Evolutionary conservation across 1,284 basidiomycete genomes (phyloP).

Genomic region (Mycena citricolor): DNA sequence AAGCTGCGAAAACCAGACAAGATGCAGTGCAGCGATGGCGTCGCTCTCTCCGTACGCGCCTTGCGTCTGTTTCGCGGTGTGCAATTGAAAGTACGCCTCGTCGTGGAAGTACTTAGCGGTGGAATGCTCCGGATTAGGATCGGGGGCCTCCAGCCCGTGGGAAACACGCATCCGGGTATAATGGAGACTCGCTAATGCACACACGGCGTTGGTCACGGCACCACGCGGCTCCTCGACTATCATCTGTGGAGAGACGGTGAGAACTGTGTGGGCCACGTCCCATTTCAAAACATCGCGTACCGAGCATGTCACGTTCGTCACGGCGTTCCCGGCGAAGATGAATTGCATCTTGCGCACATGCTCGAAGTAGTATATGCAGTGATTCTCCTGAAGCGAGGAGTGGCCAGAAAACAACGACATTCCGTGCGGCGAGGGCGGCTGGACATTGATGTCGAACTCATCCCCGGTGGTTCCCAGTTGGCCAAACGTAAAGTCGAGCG

Average conservation of each 20-base stretch:
- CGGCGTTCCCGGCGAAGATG: conserved; percentile 53
- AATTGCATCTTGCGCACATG: conserved; percentile 61
- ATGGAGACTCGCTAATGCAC: conserved; percentile 73
- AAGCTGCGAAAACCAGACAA: conserved; percentile 67
- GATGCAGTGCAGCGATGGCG: conserved; percentile 71
- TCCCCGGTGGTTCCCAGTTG: conserved; percentile 22
- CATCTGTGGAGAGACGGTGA: conserved; percentile 44
- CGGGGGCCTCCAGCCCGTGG: conserved; percentile 55
- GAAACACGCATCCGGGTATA: conserved; percentile 59
- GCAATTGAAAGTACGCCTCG: conserved; percentile 57
- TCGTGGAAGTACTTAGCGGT: conserved; percentile 66
- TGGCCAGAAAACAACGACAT: conserved; percentile 36
- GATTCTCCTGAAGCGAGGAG: conserved; percentile 45
- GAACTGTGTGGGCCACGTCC: no score
- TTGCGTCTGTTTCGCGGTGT: conserved; percentile 47
- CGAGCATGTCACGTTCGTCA: conserved; percentile 59
- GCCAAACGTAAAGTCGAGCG: conserved; percentile 30
- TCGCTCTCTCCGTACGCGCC: conserved; percentile 61
- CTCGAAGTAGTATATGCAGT: conserved; percentile 68
- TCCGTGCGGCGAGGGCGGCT: conserved; percentile 26
- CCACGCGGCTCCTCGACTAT: conserved; percentile 66
- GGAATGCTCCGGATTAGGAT: conserved; percentile 53
- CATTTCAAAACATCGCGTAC: conserved; percentile 48
- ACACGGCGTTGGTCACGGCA: conserved; percentile 66
- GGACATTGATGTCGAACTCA: conserved; percentile 33